Conservation (phyloP, 345 rosid species). For the Iberis pinnata region DNA sequence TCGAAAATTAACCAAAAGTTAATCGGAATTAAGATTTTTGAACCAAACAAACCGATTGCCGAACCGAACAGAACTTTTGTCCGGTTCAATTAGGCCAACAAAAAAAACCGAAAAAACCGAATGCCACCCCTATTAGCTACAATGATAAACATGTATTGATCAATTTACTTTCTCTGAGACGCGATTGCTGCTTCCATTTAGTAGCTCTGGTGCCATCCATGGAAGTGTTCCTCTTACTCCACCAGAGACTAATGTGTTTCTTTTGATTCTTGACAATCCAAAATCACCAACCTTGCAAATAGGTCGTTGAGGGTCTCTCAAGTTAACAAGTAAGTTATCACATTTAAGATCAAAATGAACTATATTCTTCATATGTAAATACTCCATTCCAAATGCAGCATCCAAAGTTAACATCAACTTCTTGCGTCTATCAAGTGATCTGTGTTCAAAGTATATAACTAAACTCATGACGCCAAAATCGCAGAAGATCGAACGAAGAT, state of each 20-base stretch:
- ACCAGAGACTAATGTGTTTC: slow-evolving; percentile 80
- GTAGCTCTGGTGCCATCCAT: slow-evolving; percentile 94
- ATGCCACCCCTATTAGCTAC: too few relatives aligned
- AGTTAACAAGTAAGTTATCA: slow-evolving; percentile 83
- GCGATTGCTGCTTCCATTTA: slow-evolving; percentile 66
- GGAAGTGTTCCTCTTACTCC: slow-evolving; percentile 97
- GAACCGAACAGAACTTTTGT: too few relatives aligned
- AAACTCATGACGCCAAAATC: slow-evolving; percentile 5
- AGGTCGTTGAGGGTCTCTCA: slow-evolving; percentile 85
- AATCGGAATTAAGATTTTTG: too few relatives aligned
- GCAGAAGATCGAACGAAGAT: background rate
- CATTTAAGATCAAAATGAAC: slow-evolving; percentile 96
- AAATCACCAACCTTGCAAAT: slow-evolving; percentile 97
- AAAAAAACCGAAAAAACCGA: too few relatives aligned
- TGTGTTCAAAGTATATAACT: slow-evolving; percentile 30
- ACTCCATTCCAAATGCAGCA: slow-evolving; percentile 98
- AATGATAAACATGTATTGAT: background rate
- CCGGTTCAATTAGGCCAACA: too few relatives aligned
- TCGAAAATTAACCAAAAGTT: too few relatives aligned
- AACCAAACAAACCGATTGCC: too few relatives aligned
- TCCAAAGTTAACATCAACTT: slow-evolving; percentile 71
- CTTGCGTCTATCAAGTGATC: slow-evolving; percentile 69
- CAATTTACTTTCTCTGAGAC: slow-evolving; percentile 72
- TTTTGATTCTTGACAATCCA: slow-evolving; percentile 85
- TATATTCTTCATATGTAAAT: slow-evolving; percentile 68